Conservation (phyloP, 441 rosid genomes). For the Lepidium campestre region DNA sequence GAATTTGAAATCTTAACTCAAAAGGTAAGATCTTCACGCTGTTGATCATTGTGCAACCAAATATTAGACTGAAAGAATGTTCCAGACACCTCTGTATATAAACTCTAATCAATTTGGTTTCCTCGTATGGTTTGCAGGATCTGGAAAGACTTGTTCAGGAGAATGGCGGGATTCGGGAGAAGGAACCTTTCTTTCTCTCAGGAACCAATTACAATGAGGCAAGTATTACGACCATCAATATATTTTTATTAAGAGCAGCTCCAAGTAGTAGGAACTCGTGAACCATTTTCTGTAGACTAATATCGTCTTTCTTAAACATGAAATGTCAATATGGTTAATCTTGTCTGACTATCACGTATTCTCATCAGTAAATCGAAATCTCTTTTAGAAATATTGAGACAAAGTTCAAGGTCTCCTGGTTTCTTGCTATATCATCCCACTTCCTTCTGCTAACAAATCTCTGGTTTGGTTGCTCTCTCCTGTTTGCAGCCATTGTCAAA, state of each 20-base stretch:
- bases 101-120: constrained; percentile 3
- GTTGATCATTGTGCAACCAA: constrained; percentile 2
- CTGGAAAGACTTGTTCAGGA: constrained; percentile 55
- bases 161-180: constrained; percentile 54
- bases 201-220: constrained; percentile 43
- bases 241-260: neutral
- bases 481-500: constrained; percentile 52
- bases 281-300: neutral
- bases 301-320: neutral
- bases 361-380: neutral
- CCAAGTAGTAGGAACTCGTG: neutral
- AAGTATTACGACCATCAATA: constrained; percentile 11
- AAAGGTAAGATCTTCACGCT: constrained; percentile 50
- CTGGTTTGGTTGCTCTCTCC: neutral
- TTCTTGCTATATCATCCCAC: neutral
- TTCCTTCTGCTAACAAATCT: neutral
- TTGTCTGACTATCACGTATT: neutral
- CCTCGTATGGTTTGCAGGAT: constrained; percentile 42
- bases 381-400: neutral
- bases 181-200: constrained; percentile 66
- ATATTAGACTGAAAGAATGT: neutral
- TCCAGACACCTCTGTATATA: neutral
- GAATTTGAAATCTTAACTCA: constrained; percentile 84
- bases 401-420: neutral
- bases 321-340: neutral